Evolutionary conservation across 805 yeast species (phyloP).

Genomic region (Ogataea nonfermentans): DNA sequence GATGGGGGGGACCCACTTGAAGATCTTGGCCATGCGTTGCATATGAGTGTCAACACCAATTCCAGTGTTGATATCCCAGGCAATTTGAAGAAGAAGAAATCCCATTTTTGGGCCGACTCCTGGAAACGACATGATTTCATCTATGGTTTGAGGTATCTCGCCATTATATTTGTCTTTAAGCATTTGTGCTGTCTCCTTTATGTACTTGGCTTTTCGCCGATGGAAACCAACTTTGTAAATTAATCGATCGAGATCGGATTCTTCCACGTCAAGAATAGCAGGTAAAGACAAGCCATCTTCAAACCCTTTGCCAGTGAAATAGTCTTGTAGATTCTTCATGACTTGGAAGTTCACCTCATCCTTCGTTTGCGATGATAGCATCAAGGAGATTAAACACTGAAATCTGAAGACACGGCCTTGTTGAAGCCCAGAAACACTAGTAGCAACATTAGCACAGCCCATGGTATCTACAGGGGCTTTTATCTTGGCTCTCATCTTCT

Average conservation of each 20-base stretch:
- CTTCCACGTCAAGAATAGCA: conserved; percentile 50
- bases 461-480: conserved; percentile 85
- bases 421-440: conserved; percentile 37
- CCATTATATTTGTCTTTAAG: conserved; percentile 49
- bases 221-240: conserved; percentile 89
- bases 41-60: conserved; percentile 96
- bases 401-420: conserved; percentile 52
- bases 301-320: conserved; percentile 38
- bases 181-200: conserved; percentile 59
- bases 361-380: conserved; percentile 90
- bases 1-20: conserved; percentile 65
- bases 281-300: conserved; percentile 56
- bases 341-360: conserved; percentile 82
- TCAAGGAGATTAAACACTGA: conserved; percentile 74
- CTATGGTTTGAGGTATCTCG: conserved; percentile 72
- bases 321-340: conserved; percentile 57
- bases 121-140: conserved; percentile 66
- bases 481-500: conserved; percentile 61
- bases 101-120: conserved; percentile 99
- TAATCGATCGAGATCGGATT: conserved; percentile 55
- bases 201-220: conserved; percentile 68
- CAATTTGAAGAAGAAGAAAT: conserved; percentile 70
- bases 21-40: conserved; percentile 73
- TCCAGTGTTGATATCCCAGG: conserved; percentile 75
- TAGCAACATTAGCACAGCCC: conserved; percentile 73